Evolutionary conservation across 1,139 yeast species (phyloP).

Genomic region (Yamadazyma sp.): DNA sequence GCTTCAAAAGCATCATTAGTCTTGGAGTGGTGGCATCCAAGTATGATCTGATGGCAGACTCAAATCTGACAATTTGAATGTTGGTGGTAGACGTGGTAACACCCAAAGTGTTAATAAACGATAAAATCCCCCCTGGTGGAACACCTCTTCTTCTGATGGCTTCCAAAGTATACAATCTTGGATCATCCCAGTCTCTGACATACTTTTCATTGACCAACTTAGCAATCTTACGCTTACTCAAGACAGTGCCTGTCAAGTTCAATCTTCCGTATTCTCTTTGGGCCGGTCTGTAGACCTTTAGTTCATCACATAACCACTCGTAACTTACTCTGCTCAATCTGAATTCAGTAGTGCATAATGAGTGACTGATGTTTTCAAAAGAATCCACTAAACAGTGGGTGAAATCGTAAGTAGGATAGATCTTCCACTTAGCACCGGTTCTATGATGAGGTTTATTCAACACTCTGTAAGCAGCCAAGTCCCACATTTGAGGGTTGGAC

Average conservation of each 20-base stretch:
- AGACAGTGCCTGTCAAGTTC: slow-evolving; percentile 89
- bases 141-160: slow-evolving; percentile 96
- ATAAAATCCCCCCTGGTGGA: slow-evolving; percentile 97
- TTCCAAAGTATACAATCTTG: slow-evolving; percentile 90
- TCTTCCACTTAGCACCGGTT: slow-evolving; percentile 96
- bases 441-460: slow-evolving; percentile 91
- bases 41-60: slow-evolving; percentile 81
- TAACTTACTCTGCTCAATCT: slow-evolving; percentile 89
- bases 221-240: slow-evolving; percentile 95
- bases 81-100: slow-evolving; percentile 92
- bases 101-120: slow-evolving; percentile 92
- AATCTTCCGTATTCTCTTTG: slow-evolving; percentile 98
- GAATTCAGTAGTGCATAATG: slow-evolving; percentile 94
- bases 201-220: slow-evolving; percentile 76
- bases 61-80: slow-evolving; percentile 88
- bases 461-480: slow-evolving; percentile 96
- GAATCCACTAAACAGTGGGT: slow-evolving; percentile 99
- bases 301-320: slow-evolving; percentile 97
- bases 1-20: slow-evolving; percentile 89
- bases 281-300: slow-evolving; percentile 95
- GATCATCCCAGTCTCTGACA: slow-evolving; percentile 99
- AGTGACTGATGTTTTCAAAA: slow-evolving; percentile 91
- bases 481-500: slow-evolving; percentile 99
- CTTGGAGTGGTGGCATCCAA: slow-evolving; percentile 93
- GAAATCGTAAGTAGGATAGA: slow-evolving; percentile 97